Conservation (phyloP, 257 asterid species). For the Marsdenia floribunda region DNA sequence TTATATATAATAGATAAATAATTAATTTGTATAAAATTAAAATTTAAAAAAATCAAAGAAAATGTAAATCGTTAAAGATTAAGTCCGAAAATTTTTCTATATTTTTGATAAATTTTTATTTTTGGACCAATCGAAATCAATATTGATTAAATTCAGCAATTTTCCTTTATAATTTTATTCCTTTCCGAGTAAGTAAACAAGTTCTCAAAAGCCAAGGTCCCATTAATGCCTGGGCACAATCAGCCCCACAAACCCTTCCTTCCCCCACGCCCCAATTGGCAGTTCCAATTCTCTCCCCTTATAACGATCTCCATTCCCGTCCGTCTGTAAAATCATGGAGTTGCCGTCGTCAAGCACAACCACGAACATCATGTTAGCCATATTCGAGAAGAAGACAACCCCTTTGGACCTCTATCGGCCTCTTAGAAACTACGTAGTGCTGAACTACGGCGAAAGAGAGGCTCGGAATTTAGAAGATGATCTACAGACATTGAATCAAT, state of each 20-base stretch:
- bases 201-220: background rate
- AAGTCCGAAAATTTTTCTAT: too few relatives aligned
- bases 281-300: background rate
- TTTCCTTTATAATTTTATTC: background rate
- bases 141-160: too few relatives aligned
- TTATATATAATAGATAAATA: too few relatives aligned
- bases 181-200: constrained; percentile 13
- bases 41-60: too few relatives aligned
- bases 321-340: constrained; percentile 40
- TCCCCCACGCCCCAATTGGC: background rate
- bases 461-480: constrained; percentile 89
- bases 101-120: too few relatives aligned
- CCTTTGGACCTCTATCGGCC: constrained; percentile 81
- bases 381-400: constrained; percentile 81
- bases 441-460: constrained; percentile 85
- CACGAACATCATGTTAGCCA: constrained; percentile 72
- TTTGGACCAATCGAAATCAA: too few relatives aligned
- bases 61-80: too few relatives aligned
- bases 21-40: too few relatives aligned
- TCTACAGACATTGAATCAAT: constrained; percentile 66
- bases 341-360: constrained; percentile 32
- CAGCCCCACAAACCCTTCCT: background rate
- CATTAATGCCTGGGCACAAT: background rate
- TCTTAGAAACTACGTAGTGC: constrained; percentile 69
- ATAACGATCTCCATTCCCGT: background rate